These are phyloP conservation scores for Trichosporon sp. DNA, from an alignment of 1,284 basidiomycete genomes.

Conservation along the genomic window DNA sequence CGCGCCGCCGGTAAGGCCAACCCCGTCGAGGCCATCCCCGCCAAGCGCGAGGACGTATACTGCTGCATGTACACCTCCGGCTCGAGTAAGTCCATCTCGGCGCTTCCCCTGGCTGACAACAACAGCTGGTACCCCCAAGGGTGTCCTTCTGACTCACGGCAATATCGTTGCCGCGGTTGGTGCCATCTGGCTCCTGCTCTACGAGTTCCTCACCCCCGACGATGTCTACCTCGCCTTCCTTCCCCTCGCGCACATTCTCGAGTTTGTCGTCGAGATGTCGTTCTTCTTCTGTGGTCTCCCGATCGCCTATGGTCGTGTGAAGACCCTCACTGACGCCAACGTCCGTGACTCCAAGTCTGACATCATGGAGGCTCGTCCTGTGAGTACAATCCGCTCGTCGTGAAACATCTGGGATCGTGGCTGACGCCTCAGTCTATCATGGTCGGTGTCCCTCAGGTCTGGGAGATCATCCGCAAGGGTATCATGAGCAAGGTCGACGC, in stretches of 20 bases:
- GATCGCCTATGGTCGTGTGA: constrained; percentile 84
- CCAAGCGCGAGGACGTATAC: constrained; percentile 62
- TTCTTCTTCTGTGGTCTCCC: constrained; percentile 48
- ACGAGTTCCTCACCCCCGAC: constrained; percentile 63
- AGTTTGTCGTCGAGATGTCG: constrained; percentile 50
- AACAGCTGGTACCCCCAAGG: constrained; percentile 77
- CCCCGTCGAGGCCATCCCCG: constrained; percentile 54
- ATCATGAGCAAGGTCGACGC: constrained; percentile 71
- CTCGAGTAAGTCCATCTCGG: constrained; percentile 37
- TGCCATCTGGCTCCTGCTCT: constrained; percentile 67
- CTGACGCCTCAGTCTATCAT: constrained; percentile 56
- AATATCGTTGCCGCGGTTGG: constrained; percentile 84
- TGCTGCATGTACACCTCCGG: constrained; percentile 98
- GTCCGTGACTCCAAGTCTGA: constrained; percentile 88
- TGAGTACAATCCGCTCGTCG: constrained; percentile 20
- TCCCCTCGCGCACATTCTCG: constrained; percentile 86
- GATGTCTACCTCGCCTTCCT: constrained; percentile 80
- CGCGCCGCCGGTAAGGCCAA: constrained; percentile 59
- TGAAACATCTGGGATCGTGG: not conserved
- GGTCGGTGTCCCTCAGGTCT: constrained; percentile 88
- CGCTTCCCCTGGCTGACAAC: constrained; percentile 14
- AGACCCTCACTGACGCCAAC: constrained; percentile 89
- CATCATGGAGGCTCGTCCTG: constrained; percentile 70
- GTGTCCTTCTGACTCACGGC: constrained; percentile 79
- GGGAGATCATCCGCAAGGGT: constrained; percentile 89